Conservation (phyloP, 2,329 filamentous ascomycete genomes). For the Helicocarpus griseus region DNA sequence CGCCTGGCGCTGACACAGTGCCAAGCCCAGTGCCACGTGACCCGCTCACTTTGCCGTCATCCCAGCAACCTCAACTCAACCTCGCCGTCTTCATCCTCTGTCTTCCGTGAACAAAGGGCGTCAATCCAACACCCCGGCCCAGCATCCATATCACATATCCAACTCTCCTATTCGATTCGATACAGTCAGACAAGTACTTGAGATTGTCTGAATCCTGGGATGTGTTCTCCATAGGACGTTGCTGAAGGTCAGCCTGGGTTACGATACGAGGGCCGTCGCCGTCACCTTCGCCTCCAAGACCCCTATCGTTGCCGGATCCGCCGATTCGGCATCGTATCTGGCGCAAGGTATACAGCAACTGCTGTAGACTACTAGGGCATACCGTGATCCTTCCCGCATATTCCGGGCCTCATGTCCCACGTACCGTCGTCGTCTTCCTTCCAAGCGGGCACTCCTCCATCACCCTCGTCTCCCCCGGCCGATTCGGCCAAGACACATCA, state of each 20-base stretch:
- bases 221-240: conserved; percentile 6
- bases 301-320: not conserved
- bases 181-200: not conserved
- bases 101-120: conserved; percentile 6
- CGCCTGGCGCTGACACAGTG: not conserved
- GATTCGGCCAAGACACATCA: conserved; percentile 26
- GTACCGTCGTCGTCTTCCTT: conserved; percentile 23
- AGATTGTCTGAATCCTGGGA: conserved; percentile 4
- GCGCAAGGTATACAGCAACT: not conserved
- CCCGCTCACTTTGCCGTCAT: conserved; percentile 4
- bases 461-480: conserved; percentile 33
- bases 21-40: not conserved
- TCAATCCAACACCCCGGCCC: conserved; percentile 5
- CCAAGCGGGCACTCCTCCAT: conserved; percentile 28
- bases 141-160: not conserved
- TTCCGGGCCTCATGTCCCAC: conserved; percentile 28
- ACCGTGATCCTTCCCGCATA: not conserved
- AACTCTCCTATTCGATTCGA: not conserved
- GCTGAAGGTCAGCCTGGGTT: conserved; percentile 2
- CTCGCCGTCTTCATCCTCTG: conserved; percentile 2
- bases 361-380: not conserved
- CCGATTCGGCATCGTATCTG: not conserved
- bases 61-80: conserved; percentile 3
- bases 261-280: conserved; percentile 3
- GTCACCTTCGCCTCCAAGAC: not conserved